Percentiles rank a stretch among this genome's conserved stretches.
Conservation (phyloP, 352 stramenopile species). For the Globisporangium nodosum region DNA sequence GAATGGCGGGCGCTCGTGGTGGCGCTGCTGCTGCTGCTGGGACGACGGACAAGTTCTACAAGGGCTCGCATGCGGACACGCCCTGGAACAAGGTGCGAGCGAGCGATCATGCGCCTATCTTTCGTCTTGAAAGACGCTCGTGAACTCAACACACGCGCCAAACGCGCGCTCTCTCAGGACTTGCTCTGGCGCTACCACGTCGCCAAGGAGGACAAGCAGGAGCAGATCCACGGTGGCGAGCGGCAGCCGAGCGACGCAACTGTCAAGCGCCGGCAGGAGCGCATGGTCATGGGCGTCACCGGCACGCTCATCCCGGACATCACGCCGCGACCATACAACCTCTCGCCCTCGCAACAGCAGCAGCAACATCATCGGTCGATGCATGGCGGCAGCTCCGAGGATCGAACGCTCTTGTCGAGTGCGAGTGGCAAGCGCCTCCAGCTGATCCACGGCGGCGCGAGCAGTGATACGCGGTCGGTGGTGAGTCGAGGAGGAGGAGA, state of each 20-base stretch:
- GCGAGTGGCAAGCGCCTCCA: constrained; percentile 7
- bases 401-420: not conserved
- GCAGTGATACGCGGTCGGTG: not conserved
- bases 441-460: not conserved
- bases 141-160: not conserved
- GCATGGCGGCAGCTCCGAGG: not conserved
- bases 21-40: not conserved
- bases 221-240: constrained; percentile 32
- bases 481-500: not conserved
- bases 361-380: not conserved
- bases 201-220: constrained; percentile 39
- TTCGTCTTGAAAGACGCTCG: not conserved
- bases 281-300: constrained; percentile 44
- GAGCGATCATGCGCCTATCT: not conserved
- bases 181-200: constrained; percentile 48
- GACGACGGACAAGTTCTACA: constrained; percentile 43
- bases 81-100: constrained; percentile 45
- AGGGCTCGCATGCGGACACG: constrained; percentile 42
- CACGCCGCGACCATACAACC: constrained; percentile 23
- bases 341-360: not conserved
- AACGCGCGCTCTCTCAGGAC: constrained; percentile 16
- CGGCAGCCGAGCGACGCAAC: constrained; percentile 19
- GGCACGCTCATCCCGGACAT: constrained; percentile 40
- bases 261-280: constrained; percentile 25
- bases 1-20: not conserved